Evolutionary conservation across 331 rosid genomes (phyloP), one percentile per base, ranked within the genome.

Genomic region (Quercus lobata): DNA sequence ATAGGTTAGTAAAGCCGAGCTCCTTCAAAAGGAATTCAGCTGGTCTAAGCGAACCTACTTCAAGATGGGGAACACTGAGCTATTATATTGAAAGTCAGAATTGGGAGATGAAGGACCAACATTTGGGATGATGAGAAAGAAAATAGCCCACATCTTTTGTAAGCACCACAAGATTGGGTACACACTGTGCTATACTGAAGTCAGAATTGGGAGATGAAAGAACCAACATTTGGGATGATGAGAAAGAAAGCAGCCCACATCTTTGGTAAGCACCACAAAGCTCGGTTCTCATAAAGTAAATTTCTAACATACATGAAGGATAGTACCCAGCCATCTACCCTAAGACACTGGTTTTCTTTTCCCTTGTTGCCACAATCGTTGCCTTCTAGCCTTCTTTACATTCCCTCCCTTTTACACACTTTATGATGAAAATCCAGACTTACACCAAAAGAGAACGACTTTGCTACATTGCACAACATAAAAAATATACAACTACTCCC

Each of bases 331-430:
- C 72, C 29, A 46, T 57, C 66, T 7, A 69, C 74, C 80, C 63
- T 0, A 74, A 72, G 71, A 79, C 70, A 76, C 46, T 5, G 65
- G 56, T 60, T 65, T 22, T 76, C 78, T 74, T 68, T 66, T 74
- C 41, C 52, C 70, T 79, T 76, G 65, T 76, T 79, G 81, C 55
- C 69, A 75, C 83, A 74, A 71, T 77, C 68, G 37, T 69, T 25
- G 62, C 81, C 82, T 78, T 69, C 81, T 69, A 53, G 78, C 81
- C 83, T 85, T 29, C 91, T 87, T 86, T 84, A 90, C 87, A 84
- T 78, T 37, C 70, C 79, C 86, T 5, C 76, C 29, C 75, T 73
- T 74, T 46, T 44, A 74, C 73, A 83, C 79, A 79, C 74, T 69
- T 49, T 35, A 74, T 18, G 11, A 54, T 35, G 69, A 58, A 58